A percentile compares a stretch with the other conserved stretches of the same genome.
These are phyloP conservation scores for Volvox reticuliferus DNA, from an alignment of 139 green algal genomes.

Conservation along the genomic window DNA sequence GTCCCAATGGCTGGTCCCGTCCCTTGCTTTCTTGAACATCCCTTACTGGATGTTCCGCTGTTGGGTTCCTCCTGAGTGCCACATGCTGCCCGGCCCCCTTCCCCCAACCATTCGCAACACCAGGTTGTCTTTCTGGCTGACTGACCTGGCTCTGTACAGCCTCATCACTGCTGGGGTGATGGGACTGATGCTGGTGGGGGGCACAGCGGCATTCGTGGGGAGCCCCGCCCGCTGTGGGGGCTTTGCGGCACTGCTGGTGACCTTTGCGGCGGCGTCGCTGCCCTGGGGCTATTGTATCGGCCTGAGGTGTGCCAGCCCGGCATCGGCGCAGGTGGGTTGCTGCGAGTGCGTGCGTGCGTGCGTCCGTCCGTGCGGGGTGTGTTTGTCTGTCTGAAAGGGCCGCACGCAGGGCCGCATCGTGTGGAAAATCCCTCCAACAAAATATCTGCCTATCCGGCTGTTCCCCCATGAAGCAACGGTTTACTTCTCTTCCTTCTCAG, in stretches of 20 bases:
- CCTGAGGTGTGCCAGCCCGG: neutral
- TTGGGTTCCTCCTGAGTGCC: too few species aligned
- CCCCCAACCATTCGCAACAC: too few species aligned
- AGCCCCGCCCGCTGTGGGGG: neutral
- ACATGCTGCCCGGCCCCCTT: too few species aligned
- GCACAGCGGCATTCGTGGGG: neutral
- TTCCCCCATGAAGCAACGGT: too few species aligned
- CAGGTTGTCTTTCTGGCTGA: constrained; percentile 29
- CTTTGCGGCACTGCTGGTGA: neutral
- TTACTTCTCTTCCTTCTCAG: too few species aligned
- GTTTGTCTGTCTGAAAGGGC: too few species aligned
- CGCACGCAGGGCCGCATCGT: too few species aligned
- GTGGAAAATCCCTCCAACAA: too few species aligned
- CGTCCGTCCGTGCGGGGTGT: neutral
- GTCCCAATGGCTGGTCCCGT: neutral
- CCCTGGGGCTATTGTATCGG: constrained; percentile 43
- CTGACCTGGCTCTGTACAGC: neutral
- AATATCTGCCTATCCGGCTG: too few species aligned
- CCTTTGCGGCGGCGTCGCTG: neutral
- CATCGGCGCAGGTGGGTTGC: constrained; percentile 38
- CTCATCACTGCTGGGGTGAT: neutral
- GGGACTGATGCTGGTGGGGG: constrained; percentile 21
- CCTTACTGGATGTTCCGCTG: too few species aligned
- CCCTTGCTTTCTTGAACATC: too few species aligned
- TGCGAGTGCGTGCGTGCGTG: neutral